phyloP scores from a whole-genome alignment of 495 filamentous ascomycete species.

The Hypomontagnella monticulosa region DNA sequence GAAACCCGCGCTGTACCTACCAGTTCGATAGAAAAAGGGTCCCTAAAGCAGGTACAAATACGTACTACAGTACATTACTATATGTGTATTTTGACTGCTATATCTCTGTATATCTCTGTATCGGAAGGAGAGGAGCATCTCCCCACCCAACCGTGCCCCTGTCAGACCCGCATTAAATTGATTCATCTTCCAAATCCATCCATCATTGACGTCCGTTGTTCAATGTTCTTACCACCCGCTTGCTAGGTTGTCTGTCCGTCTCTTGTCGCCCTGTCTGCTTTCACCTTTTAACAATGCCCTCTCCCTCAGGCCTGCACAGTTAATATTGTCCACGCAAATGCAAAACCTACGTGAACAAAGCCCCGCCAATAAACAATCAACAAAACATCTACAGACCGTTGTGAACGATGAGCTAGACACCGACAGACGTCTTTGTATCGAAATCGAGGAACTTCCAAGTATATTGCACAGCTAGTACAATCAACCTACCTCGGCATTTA shows the following conservation, averaged over 20 bases:
- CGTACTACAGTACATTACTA: too few species aligned
- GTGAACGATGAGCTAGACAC: slow-evolving; percentile 29
- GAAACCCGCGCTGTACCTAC: not conserved
- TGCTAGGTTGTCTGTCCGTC: not conserved
- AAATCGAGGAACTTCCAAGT: slow-evolving; percentile 7
- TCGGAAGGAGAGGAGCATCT: slow-evolving; percentile 24
- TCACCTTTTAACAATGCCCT: slow-evolving; percentile 33
- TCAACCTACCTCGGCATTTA: slow-evolving; percentile 27
- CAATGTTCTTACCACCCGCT: not conserved
- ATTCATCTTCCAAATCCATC: slow-evolving; percentile 31
- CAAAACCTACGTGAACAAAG: slow-evolving; percentile 22
- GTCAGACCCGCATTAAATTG: slow-evolving; percentile 36
- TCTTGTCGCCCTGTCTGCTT: slow-evolving; percentile 20
- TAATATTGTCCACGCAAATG: slow-evolving; percentile 20
- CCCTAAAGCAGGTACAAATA: slow-evolving; percentile 37
- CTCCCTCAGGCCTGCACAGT: slow-evolving; percentile 19
- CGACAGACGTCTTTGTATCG: slow-evolving; percentile 16
- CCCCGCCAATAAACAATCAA: slow-evolving; percentile 12
- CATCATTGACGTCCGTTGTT: slow-evolving; percentile 18
- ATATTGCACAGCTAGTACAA: slow-evolving; percentile 17
- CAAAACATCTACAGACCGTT: not conserved
- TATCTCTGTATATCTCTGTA: too few species aligned
- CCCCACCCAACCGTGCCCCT: slow-evolving; percentile 18
- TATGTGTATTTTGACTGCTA: too few species aligned
- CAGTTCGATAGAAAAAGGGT: slow-evolving; percentile 15